These are phyloP conservation scores for Vicia sativa DNA, from an alignment of 306 rosid species.

Conservation along the genomic window DNA sequence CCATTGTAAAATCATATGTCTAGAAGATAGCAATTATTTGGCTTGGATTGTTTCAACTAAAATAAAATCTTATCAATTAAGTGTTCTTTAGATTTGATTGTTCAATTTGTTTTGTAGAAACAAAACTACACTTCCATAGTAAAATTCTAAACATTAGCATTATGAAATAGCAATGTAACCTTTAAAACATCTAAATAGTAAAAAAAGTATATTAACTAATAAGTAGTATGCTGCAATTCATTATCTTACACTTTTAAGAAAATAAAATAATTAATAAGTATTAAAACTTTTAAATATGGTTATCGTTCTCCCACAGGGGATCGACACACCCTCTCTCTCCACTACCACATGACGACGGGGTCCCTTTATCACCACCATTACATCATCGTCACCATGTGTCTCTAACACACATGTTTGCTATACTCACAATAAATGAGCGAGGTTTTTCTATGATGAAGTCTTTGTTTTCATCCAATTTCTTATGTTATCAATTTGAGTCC, in stretches of 20 bases:
- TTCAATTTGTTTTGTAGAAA: neutral
- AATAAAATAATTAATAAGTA: conserved; percentile 2
- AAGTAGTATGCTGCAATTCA: neutral
- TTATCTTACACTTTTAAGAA: neutral
- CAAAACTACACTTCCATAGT: too few relatives aligned
- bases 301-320: too few relatives aligned
- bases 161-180: neutral
- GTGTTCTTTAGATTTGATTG: neutral
- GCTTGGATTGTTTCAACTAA: conserved; percentile 2
- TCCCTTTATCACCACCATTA: too few relatives aligned
- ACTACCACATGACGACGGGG: too few relatives aligned
- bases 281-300: neutral
- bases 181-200: neutral
- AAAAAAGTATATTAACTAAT: neutral
- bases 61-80: neutral
- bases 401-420: too few relatives aligned
- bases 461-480: too few relatives aligned
- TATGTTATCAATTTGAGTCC: too few relatives aligned
- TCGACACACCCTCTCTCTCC: too few relatives aligned
- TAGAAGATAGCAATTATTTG: neutral
- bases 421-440: too few relatives aligned
- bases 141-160: neutral
- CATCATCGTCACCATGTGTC: too few relatives aligned
- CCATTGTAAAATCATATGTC: conserved; percentile 1
- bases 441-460: too few relatives aligned